Conservation (phyloP, 805 yeast species). For the Hanseniaspora clermontiae region DNA sequence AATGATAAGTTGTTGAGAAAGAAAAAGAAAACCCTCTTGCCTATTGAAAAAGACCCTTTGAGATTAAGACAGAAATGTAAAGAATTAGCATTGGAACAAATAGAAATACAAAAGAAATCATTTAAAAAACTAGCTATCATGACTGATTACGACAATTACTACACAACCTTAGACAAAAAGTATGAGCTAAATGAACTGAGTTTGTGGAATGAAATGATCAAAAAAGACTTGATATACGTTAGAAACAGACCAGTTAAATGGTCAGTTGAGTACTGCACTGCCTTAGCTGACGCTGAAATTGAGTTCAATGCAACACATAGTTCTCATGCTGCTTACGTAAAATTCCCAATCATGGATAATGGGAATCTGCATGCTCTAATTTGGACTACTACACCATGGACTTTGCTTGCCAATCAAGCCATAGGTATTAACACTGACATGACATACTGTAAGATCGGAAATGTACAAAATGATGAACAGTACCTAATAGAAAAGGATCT, state of each 20-base stretch:
- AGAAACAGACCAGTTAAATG: constrained; percentile 93
- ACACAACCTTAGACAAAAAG: constrained; percentile 55
- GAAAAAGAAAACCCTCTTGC: constrained; percentile 18
- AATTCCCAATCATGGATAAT: constrained; percentile 40
- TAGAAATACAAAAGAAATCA: constrained; percentile 46
- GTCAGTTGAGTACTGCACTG: constrained; percentile 90
- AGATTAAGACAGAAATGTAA: constrained; percentile 60
- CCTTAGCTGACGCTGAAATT: constrained; percentile 90
- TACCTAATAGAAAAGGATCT: constrained; percentile 49
- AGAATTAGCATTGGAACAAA: constrained; percentile 33
- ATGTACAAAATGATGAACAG: constrained; percentile 28
- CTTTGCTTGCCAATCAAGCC: constrained; percentile 77
- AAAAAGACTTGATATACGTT: constrained; percentile 57
- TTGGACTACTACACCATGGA: constrained; percentile 99
- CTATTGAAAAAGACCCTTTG: constrained; percentile 41
- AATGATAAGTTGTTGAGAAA: constrained; percentile 24
- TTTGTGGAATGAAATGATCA: constrained; percentile 54
- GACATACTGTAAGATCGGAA: constrained; percentile 40
- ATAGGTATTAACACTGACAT: constrained; percentile 54
- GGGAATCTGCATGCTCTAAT: constrained; percentile 34
- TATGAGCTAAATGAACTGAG: constrained; percentile 67
- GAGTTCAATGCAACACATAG: constrained; percentile 66
- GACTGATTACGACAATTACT: constrained; percentile 68
- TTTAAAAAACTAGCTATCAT: constrained; percentile 65
- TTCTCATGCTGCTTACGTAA: constrained; percentile 56